A percentile compares a stretch with the other conserved stretches of the same genome.
phyloP scores from a whole-genome alignment of 495 filamentous ascomycete genomes.

The Sphaerosporella brunnea region DNA sequence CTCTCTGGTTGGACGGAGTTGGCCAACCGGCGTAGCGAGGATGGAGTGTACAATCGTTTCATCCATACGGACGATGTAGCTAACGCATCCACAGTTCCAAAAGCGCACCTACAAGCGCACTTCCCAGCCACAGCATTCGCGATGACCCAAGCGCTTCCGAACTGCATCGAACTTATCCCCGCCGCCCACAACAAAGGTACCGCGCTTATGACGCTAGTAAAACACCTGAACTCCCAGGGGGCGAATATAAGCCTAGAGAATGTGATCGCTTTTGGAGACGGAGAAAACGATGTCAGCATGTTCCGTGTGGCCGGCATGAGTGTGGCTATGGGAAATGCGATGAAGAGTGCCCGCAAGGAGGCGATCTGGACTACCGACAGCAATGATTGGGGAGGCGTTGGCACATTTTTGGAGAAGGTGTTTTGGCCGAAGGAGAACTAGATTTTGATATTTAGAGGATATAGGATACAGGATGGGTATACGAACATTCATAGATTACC shows the following conservation, averaged over 20 bases:
- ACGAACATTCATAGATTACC: too few species aligned
- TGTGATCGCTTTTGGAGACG: conserved; percentile 6
- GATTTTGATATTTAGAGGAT: neutral
- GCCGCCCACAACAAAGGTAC: conserved; percentile 6
- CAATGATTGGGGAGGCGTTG: conserved; percentile 6
- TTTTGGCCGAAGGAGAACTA: conserved; percentile 3
- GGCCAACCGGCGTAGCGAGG: too few species aligned
- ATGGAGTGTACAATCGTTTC: too few species aligned
- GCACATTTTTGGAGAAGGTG: conserved; percentile 6
- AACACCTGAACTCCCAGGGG: neutral
- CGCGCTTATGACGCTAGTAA: neutral
- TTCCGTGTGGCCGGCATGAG: conserved; percentile 6
- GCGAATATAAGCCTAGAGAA: neutral
- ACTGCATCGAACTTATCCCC: conserved; percentile 5
- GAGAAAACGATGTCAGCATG: conserved; percentile 10
- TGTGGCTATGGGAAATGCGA: conserved; percentile 9
- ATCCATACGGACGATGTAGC: too few species aligned
- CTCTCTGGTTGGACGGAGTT: too few species aligned
- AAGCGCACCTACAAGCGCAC: neutral
- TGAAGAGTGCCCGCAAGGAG: conserved; percentile 1
- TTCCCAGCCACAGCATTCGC: conserved; percentile 2
- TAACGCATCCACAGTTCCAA: too few species aligned
- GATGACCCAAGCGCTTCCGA: conserved; percentile 1
- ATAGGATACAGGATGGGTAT: too few species aligned
- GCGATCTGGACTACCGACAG: conserved; percentile 1